Evolutionary conservation across 2,329 filamentous ascomycete genomes (phyloP).

Genomic region (Diplodia intermedia): DNA sequence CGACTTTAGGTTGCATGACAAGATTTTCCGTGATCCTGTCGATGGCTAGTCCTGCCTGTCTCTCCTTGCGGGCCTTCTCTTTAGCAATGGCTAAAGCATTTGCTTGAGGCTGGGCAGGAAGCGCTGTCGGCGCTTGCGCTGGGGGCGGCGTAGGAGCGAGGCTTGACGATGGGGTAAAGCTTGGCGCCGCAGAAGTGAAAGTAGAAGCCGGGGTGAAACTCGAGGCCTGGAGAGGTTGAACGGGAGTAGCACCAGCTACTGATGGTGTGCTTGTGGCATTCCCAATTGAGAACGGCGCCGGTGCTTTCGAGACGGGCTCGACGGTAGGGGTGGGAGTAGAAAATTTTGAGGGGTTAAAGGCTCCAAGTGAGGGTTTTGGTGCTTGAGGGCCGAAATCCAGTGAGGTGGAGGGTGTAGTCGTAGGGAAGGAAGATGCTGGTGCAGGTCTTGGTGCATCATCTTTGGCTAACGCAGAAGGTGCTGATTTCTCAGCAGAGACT

Average conservation of each 20-base stretch:
- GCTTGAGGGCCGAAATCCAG: neutral
- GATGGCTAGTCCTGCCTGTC: neutral
- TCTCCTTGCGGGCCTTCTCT: constrained; percentile 15
- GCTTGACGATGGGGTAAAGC: constrained; percentile 12
- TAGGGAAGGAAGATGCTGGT: neutral
- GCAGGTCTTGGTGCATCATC: neutral
- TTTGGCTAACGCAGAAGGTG: neutral
- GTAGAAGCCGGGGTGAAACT: constrained; percentile 8
- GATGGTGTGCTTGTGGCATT: neutral
- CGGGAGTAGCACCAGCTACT: neutral
- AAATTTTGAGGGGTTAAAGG: constrained; percentile 28
- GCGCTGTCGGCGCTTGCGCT: neutral
- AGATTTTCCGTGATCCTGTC: constrained; percentile 46
- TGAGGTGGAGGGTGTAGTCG: constrained; percentile 3
- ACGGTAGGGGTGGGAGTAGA: constrained; percentile 6
- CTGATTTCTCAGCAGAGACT: neutral
- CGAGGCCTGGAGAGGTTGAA: neutral
- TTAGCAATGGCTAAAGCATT: neutral
- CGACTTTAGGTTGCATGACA: constrained; percentile 47
- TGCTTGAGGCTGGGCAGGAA: neutral
- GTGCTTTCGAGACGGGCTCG: neutral
- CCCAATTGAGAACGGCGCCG: neutral
- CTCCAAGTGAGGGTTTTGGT: constrained; percentile 11
- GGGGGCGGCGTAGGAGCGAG: neutral
- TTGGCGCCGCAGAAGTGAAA: neutral